These are phyloP conservation scores for Cyathus striatus DNA, from an alignment of 768 basidiomycete species.

Conservation along the genomic window DNA sequence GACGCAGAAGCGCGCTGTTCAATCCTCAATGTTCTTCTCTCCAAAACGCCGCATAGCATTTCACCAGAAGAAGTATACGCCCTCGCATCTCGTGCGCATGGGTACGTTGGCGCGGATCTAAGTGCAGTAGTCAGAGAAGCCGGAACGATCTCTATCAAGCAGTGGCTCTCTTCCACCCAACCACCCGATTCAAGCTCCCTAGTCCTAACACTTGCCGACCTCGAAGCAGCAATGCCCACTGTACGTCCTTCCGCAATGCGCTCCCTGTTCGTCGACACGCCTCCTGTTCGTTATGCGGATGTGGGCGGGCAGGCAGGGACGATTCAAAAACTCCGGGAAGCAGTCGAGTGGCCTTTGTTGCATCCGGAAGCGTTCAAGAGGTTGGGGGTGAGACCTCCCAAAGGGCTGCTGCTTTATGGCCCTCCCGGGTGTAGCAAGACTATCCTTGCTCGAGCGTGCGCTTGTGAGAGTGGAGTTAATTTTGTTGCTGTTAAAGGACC, in stretches of 20 bases:
- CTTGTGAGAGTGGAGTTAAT: slow-evolving; percentile 91
- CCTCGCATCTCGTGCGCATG: slow-evolving; percentile 80
- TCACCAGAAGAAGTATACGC: slow-evolving; percentile 51
- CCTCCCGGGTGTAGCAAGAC: slow-evolving; percentile 99
- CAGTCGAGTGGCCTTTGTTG: slow-evolving; percentile 91
- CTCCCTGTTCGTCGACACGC: slow-evolving; percentile 84
- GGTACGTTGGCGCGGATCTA: slow-evolving; percentile 96
- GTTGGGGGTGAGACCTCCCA: slow-evolving; percentile 83
- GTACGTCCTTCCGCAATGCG: slow-evolving; percentile 94
- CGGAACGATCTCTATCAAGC: slow-evolving; percentile 87
- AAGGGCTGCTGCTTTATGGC: slow-evolving; percentile 89
- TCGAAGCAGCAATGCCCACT: slow-evolving; percentile 64
- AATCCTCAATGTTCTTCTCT: slow-evolving; percentile 82
- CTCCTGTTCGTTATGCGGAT: slow-evolving; percentile 77
- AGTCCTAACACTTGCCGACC: slow-evolving; percentile 53
- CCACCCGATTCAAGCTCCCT: slow-evolving; percentile 14
- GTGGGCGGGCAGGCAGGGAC: slow-evolving; percentile 83
- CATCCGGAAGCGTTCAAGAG: slow-evolving; percentile 85
- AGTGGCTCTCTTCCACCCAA: slow-evolving; percentile 44
- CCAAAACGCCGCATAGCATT: slow-evolving; percentile 75
- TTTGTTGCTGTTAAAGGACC: slow-evolving; percentile 97
- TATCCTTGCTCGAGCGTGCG: slow-evolving; percentile 85
- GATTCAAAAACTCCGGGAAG: slow-evolving; percentile 84
- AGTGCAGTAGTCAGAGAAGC: slow-evolving; percentile 90
- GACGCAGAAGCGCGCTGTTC: slow-evolving; percentile 79